Evolutionary conservation across 139 green algal species (phyloP).

Genomic region (Yamagishiella unicocca): DNA sequence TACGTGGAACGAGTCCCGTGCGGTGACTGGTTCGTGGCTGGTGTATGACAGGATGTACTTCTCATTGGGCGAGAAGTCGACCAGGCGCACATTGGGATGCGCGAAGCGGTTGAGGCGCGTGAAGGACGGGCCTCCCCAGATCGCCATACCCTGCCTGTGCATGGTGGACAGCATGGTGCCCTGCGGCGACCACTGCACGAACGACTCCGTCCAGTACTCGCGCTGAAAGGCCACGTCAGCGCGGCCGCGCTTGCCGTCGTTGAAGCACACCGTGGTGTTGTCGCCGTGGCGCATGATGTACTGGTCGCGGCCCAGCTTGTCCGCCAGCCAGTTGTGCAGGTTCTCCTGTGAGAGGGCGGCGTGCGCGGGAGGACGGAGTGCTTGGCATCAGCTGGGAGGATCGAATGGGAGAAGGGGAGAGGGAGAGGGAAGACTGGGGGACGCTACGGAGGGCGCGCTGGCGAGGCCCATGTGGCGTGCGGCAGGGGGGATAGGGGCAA

Average conservation of each 20-base stretch:
- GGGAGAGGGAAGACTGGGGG: too few relatives aligned
- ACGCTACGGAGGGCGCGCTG: too few relatives aligned
- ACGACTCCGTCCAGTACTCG: slow-evolving; percentile 93
- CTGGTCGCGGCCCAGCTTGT: slow-evolving; percentile 95
- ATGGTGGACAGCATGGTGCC: slow-evolving; percentile 44
- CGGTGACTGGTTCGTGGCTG: slow-evolving; percentile 38
- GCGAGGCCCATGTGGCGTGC: too few relatives aligned
- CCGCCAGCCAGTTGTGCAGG: slow-evolving; percentile 90
- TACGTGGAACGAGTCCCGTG: slow-evolving; percentile 34
- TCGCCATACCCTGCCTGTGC: slow-evolving; percentile 82
- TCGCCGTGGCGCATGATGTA: slow-evolving; percentile 91
- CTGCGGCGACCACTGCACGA: slow-evolving; percentile 93
- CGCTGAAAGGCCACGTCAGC: slow-evolving; percentile 73
- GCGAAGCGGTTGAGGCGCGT: slow-evolving; percentile 60
- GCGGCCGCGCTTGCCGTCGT: slow-evolving; percentile 75
- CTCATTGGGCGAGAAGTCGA: slow-evolving; percentile 94
- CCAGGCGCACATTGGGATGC: slow-evolving; percentile 73
- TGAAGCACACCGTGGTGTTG: slow-evolving; percentile 89
- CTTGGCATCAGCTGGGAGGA: too few relatives aligned
- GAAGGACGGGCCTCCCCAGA: slow-evolving; percentile 93
- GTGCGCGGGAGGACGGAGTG: too few relatives aligned
- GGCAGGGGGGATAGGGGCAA: too few relatives aligned
- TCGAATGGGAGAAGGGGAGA: too few relatives aligned
- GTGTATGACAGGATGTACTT: slow-evolving; percentile 89
- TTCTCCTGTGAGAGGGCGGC: slow-evolving; percentile 85